Evolutionary conservation across 106 monocot genomes (phyloP).

Genomic region (Dendrobium huoshanense): DNA sequence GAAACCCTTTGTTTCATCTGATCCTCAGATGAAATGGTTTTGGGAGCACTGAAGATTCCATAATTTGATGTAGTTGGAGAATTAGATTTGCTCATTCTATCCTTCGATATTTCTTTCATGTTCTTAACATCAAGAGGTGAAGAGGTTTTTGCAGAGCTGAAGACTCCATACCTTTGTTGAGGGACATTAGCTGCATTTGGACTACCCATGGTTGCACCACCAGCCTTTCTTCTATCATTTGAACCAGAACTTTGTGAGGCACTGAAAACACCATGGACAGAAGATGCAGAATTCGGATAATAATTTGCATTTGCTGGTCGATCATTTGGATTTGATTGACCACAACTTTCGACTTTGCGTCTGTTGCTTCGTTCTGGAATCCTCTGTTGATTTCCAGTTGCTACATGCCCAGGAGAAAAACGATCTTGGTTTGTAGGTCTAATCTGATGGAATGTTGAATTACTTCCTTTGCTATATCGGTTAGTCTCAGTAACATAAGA

Average conservation of each 20-base stretch:
- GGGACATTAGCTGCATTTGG: slow-evolving; percentile 12
- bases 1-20: neutral
- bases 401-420: neutral
- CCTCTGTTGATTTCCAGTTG: slow-evolving; percentile 10
- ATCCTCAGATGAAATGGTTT: slow-evolving; percentile 11
- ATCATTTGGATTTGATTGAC: slow-evolving; percentile 15
- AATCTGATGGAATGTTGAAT: neutral
- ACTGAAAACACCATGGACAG: slow-evolving; percentile 7
- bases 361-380: slow-evolving; percentile 8
- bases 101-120: neutral
- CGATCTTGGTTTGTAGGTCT: neutral
- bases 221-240: too few relatives aligned
- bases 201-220: neutral
- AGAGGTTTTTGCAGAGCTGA: slow-evolving; percentile 8
- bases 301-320: slow-evolving; percentile 3
- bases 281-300: slow-evolving; percentile 8
- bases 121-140: neutral
- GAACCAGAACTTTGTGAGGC: slow-evolving; percentile 4
- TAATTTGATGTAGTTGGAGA: slow-evolving; percentile 3
- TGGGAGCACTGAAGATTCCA: slow-evolving; percentile 21
- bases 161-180: slow-evolving; percentile 24
- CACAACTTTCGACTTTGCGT: neutral
- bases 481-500: slow-evolving; percentile 18
- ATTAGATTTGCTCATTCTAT: neutral
- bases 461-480: slow-evolving; percentile 24